Conservation (phyloP, 1,139 yeast species). For the Geotrichum aggregatum region DNA sequence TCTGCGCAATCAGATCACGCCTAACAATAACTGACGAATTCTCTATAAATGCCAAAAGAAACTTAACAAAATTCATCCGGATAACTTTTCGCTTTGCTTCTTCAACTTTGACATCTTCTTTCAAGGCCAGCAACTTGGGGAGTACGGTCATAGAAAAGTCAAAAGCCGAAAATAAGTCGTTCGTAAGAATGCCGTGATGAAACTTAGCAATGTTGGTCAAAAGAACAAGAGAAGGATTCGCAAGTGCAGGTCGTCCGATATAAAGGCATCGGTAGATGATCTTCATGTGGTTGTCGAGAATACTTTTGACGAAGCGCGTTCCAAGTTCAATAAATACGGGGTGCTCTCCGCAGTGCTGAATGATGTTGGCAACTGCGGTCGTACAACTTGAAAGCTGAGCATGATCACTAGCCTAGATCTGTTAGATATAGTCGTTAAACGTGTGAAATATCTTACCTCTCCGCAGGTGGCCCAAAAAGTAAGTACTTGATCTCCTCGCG, state of each 20-base stretch:
- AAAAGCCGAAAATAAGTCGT: slow-evolving; percentile 58
- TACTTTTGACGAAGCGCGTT: slow-evolving; percentile 45
- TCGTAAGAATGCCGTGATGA: slow-evolving; percentile 49
- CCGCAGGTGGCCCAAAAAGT: slow-evolving; percentile 23
- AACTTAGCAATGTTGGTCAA: slow-evolving; percentile 52
- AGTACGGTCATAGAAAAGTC: slow-evolving; percentile 62
- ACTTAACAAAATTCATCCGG: slow-evolving; percentile 55
- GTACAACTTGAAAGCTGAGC: slow-evolving; percentile 32
- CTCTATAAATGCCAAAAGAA: slow-evolving; percentile 55
- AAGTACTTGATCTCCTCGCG: slow-evolving; percentile 23
- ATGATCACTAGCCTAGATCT: slow-evolving; percentile 28
- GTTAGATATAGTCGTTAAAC: slow-evolving; percentile 18
- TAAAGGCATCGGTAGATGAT: slow-evolving; percentile 66
- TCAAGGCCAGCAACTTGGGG: slow-evolving; percentile 57
- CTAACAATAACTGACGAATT: slow-evolving; percentile 52
- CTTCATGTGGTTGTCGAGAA: slow-evolving; percentile 56
- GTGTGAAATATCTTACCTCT: slow-evolving; percentile 17
- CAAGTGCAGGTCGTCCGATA: slow-evolving; percentile 53
- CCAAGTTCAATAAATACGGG: slow-evolving; percentile 29
- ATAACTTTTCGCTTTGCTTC: slow-evolving; percentile 42
- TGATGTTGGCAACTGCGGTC: slow-evolving; percentile 10
- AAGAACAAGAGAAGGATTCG: slow-evolving; percentile 58
- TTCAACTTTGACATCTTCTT: slow-evolving; percentile 44
- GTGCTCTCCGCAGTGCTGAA: slow-evolving; percentile 17
- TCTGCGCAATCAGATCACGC: slow-evolving; percentile 57